phyloP scores from a whole-genome alignment of 2,329 filamentous ascomycete species.

The Tolypocladium tundrense region DNA sequence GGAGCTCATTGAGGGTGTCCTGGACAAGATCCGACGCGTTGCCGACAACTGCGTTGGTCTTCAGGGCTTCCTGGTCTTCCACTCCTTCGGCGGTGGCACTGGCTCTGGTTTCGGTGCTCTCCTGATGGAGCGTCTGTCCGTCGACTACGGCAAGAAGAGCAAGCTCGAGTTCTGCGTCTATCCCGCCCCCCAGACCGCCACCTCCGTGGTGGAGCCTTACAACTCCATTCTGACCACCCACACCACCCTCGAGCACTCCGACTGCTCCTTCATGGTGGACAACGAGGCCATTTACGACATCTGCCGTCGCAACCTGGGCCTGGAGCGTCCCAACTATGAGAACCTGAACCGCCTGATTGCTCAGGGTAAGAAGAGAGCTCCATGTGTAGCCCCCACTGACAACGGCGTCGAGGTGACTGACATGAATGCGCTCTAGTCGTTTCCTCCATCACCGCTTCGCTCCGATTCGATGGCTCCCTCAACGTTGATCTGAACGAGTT shows the following conservation, averaged over 20 bases:
- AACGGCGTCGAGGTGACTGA: neutral
- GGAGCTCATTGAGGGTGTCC: conserved; percentile 95
- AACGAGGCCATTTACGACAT: conserved; percentile 99
- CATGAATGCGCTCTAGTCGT: conserved; percentile 52
- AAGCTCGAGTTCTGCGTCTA: conserved; percentile 99
- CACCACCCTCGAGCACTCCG: conserved; percentile 97
- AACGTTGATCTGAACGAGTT: conserved; percentile 99
- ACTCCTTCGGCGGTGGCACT: conserved; percentile 98
- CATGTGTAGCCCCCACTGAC: neutral
- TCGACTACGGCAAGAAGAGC: conserved; percentile 99
- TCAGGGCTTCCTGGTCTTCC: conserved; percentile 98
- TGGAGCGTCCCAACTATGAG: conserved; percentile 96
- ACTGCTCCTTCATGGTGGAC: conserved; percentile 99
- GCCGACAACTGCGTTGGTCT: conserved; percentile 97
- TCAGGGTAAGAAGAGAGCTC: conserved; percentile 52
- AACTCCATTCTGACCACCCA: conserved; percentile 99
- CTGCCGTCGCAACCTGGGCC: conserved; percentile 92
- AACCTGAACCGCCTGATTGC: conserved; percentile 98
- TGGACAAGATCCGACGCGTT: conserved; percentile 95
- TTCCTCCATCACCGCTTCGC: conserved; percentile 94
- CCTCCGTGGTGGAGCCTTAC: conserved; percentile 97
- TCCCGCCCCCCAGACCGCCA: conserved; percentile 92
- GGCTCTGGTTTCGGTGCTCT: conserved; percentile 97
- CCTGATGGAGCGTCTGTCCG: conserved; percentile 95
- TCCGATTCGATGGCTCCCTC: conserved; percentile 95